Evolutionary conservation across 179 eudicot genomes (phyloP), one percentile per base, ranked within the genome.

Genomic region (Spinacia oleracea): DNA sequence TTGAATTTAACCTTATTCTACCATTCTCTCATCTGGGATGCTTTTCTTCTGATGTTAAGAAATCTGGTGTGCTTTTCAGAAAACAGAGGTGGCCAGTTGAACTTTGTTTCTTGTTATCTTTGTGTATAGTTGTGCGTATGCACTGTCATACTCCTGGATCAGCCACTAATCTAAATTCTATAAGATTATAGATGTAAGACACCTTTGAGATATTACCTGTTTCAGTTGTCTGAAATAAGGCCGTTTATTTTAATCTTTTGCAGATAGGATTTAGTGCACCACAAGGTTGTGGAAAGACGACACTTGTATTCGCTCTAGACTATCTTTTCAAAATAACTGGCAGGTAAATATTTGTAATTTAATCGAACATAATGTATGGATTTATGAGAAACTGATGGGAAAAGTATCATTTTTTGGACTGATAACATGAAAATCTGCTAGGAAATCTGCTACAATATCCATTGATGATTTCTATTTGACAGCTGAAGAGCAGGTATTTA

Each of bases 261-360:
- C 93, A 95, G 98, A 90, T 95, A 85, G 98, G 98, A 62, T 93
- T 95, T 82, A 95, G 98, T 84, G 98, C 98, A 53, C 98, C 98
- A 7, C 98, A 95, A 86, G 98, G 98, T 73, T 93, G 98, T 85
- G 98, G 98, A 74, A 95, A 95, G 84, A 93, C 98, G 60, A 95
- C 98, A 55, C 98, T 95, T 80, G 97, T 93, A 58, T 93, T 81
- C 80, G 98, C 98, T n/a, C 87, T 95, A 42, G 89, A 90, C 76
- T 93, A 86, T 85, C 97, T 95, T 81, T 95, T 93, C 86, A 58
- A 81, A 35, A 72, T 82, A 79, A 89, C 84, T 73, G 92, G 93
- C 88, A 91, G 98, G 98, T 95, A 86, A 59, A 73, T 35, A 81
- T 63, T 86, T 82, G 81, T 74, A 74, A 78, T 81, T 69, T 80